Percentiles rank a stretch among this genome's conserved stretches.
Conservation (phyloP, 2,329 filamentous ascomycete genomes). For the Ophiostoma perfectum region DNA sequence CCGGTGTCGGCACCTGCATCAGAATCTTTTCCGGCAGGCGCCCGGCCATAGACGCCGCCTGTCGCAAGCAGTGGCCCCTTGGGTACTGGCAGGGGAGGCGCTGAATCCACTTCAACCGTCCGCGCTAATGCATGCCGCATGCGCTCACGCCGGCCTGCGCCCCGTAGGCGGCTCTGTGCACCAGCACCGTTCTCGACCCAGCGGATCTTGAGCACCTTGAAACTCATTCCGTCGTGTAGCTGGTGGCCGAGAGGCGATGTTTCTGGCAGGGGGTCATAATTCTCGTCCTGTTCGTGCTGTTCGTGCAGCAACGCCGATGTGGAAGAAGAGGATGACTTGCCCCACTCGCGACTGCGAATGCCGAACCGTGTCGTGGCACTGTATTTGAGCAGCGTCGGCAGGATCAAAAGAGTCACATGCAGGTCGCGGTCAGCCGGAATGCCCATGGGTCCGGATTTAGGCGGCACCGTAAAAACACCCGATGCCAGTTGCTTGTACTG, state of each 20-base stretch:
- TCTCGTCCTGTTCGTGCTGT: slow-evolving; percentile 13
- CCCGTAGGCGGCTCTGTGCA: slow-evolving; percentile 51
- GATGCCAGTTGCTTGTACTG: slow-evolving; percentile 30
- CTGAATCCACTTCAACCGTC: not conserved
- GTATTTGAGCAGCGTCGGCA: slow-evolving; percentile 75
- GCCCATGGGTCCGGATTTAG: slow-evolving; percentile 55
- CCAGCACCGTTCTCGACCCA: slow-evolving; percentile 76
- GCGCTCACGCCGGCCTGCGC: slow-evolving; percentile 51
- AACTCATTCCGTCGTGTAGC: slow-evolving; percentile 79
- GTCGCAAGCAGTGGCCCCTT: slow-evolving; percentile 8
- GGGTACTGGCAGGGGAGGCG: slow-evolving; percentile 3
- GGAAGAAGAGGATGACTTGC: slow-evolving; percentile 29
- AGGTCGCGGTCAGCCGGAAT: slow-evolving; percentile 68
- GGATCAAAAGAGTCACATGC: slow-evolving; percentile 78
- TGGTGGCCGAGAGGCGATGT: slow-evolving; percentile 21
- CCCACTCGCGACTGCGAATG: slow-evolving; percentile 75
- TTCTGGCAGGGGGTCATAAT: not conserved
- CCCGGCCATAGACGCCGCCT: not conserved
- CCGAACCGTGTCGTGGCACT: slow-evolving; percentile 69
- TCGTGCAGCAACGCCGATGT: not conserved
- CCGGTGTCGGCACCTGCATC: not conserved
- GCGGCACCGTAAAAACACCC: slow-evolving; percentile 49
- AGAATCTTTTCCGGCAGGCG: not conserved
- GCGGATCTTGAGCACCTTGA: slow-evolving; percentile 71
- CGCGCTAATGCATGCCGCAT: slow-evolving; percentile 49